Evolutionary conservation across 306 rosid species (phyloP).

Genomic region (Fragaria ananassa): DNA sequence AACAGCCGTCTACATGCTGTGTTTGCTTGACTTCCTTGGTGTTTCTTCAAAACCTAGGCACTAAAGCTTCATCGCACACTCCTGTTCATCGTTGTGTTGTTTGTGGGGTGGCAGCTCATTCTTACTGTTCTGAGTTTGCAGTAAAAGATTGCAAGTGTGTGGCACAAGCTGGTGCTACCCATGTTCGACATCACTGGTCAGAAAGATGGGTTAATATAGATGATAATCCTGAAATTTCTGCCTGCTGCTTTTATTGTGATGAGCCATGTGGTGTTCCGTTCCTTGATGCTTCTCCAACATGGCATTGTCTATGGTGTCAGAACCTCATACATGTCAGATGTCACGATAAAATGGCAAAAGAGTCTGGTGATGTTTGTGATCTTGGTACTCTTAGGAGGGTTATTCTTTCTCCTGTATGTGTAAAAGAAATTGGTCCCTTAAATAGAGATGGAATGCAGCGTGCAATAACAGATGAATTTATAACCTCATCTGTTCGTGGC

Average conservation of each 20-base stretch:
- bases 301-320: slow-evolving; percentile 83
- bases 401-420: slow-evolving; percentile 59
- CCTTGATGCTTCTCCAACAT: slow-evolving; percentile 71
- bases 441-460: slow-evolving; percentile 32
- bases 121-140: slow-evolving; percentile 55
- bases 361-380: slow-evolving; percentile 65
- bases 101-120: slow-evolving; percentile 83
- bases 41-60: slow-evolving; percentile 55
- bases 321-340: slow-evolving; percentile 79
- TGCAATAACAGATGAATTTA: slow-evolving; percentile 33
- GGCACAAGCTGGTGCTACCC: slow-evolving; percentile 65
- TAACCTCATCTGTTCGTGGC: slow-evolving; percentile 48
- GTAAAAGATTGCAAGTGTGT: slow-evolving; percentile 75
- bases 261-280: slow-evolving; percentile 77
- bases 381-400: slow-evolving; percentile 56
- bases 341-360: slow-evolving; percentile 55
- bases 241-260: slow-evolving; percentile 63
- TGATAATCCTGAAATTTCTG: slow-evolving; percentile 59
- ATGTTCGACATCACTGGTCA: slow-evolving; percentile 74
- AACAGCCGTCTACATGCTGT: slow-evolving; percentile 71
- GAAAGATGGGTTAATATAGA: slow-evolving; percentile 69
- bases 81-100: slow-evolving; percentile 78
- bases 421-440: slow-evolving; percentile 54
- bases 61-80: slow-evolving; percentile 40
- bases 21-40: slow-evolving; percentile 65